phyloP scores from a whole-genome alignment of 805 yeast species.

The Zygosaccharomyces siamensis region DNA sequence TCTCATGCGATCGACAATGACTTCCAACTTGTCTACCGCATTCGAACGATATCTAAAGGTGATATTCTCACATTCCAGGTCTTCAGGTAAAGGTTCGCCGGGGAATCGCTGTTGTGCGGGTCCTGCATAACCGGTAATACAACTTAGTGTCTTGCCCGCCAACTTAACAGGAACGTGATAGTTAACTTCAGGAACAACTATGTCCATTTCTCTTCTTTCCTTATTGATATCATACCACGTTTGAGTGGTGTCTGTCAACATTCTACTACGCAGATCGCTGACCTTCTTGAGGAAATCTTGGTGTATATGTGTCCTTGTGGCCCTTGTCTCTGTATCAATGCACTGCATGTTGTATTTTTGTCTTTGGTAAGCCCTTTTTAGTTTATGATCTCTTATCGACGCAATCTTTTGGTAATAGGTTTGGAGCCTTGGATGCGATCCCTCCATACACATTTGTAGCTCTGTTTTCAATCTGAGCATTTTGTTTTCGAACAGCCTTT shows the following conservation, averaged over 20 bases:
- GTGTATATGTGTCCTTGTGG: conserved; percentile 73
- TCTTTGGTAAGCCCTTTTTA: conserved; percentile 44
- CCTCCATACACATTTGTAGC: conserved; percentile 77
- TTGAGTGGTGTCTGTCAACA: conserved; percentile 70
- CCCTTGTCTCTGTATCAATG: conserved; percentile 74
- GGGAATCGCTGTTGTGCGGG: conserved; percentile 31
- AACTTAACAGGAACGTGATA: conserved; percentile 40
- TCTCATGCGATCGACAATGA: conserved; percentile 64
- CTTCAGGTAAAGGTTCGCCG: conserved; percentile 34
- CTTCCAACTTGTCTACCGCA: conserved; percentile 39
- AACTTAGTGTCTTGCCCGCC: conserved; percentile 32
- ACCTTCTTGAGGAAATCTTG: conserved; percentile 71
- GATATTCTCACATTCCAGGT: conserved; percentile 40
- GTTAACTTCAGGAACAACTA: conserved; percentile 43
- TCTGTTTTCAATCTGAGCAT: conserved; percentile 73
- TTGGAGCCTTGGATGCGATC: conserved; percentile 86
- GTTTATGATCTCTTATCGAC: conserved; percentile 65
- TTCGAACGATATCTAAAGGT: conserved; percentile 39
- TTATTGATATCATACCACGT: conserved; percentile 89
- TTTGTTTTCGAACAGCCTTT: conserved; percentile 79
- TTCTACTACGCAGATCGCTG: conserved; percentile 58
- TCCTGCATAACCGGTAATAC: conserved; percentile 38
- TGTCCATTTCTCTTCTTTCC: conserved; percentile 78
- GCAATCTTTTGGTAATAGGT: conserved; percentile 67
- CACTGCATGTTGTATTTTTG: conserved; percentile 68